These are phyloP conservation scores for Blastobotrys peoriensis DNA, from an alignment of 805 yeast species.

Conservation along the genomic window DNA sequence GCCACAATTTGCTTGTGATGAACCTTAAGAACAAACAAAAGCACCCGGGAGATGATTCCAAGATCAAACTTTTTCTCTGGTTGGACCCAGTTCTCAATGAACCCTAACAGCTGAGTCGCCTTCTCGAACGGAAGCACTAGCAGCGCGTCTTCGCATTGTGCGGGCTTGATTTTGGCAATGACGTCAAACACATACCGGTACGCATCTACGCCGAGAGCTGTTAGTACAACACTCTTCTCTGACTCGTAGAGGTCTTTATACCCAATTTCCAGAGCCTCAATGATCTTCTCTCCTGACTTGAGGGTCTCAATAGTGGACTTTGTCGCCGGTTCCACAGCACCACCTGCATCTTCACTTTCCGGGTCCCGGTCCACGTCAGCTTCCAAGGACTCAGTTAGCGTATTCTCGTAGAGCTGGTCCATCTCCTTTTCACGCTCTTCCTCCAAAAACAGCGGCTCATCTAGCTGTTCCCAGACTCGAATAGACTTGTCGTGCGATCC, in stretches of 20 bases:
- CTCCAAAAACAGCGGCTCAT: constrained; percentile 92
- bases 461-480: constrained; percentile 89
- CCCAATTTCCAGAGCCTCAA: constrained; percentile 89
- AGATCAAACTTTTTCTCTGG: constrained; percentile 34
- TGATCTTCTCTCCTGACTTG: constrained; percentile 87
- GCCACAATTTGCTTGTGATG: constrained; percentile 74
- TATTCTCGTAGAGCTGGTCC: constrained; percentile 87
- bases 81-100: constrained; percentile 68
- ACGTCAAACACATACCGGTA: constrained; percentile 73
- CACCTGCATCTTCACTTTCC: constrained; percentile 43
- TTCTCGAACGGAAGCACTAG: constrained; percentile 86
- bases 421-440: constrained; percentile 95
- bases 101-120: constrained; percentile 61
- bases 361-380: constrained; percentile 38
- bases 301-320: constrained; percentile 86
- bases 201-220: constrained; percentile 61
- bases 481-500: constrained; percentile 92
- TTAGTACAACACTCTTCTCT: constrained; percentile 59
- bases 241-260: constrained; percentile 57
- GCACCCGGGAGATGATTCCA: constrained; percentile 56
- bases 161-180: constrained; percentile 61
- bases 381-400: constrained; percentile 66
- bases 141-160: constrained; percentile 89
- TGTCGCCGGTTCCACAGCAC: constrained; percentile 53
- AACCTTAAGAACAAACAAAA: constrained; percentile 65